phyloP scores from a whole-genome alignment of 2,329 filamentous ascomycete species.

The Colletotrichum euphorbiae region DNA sequence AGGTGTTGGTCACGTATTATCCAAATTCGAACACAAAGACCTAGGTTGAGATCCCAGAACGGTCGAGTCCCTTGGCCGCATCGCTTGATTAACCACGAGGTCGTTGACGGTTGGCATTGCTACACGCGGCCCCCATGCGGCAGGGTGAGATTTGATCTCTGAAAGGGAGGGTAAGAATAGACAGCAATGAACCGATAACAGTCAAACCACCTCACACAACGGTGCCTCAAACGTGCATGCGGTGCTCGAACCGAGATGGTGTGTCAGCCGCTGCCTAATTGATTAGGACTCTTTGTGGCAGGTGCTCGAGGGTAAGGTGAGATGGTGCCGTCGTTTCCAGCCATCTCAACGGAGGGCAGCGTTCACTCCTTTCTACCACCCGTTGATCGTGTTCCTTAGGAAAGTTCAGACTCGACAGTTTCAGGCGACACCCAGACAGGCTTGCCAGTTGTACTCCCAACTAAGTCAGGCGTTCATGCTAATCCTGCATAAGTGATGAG shows the following conservation, averaged over 20 bases:
- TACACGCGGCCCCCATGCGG: background rate
- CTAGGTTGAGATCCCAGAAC: background rate
- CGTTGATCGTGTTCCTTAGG: background rate
- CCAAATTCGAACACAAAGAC: background rate
- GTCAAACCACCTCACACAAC: background rate
- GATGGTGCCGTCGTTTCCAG: background rate
- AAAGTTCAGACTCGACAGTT: background rate
- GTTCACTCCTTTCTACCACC: background rate
- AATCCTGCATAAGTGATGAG: background rate
- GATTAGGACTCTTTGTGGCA: conserved; percentile 6
- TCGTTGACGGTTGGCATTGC: background rate
- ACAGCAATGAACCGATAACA: background rate
- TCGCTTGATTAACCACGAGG: background rate
- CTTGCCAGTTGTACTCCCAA: background rate
- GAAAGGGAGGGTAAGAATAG: background rate
- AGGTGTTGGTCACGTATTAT: background rate
- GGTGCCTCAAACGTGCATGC: background rate
- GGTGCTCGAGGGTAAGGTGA: conserved; percentile 27
- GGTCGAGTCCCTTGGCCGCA: background rate
- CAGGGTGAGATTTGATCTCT: background rate
- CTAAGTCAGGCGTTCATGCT: background rate
- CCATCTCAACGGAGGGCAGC: background rate
- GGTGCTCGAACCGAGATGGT: conserved; percentile 19
- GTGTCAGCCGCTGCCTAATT: conserved; percentile 36
- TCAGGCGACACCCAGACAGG: background rate